A percentile compares a stretch with the other conserved stretches of the same genome.
These are phyloP conservation scores for Benincasa hispida DNA, from an alignment of 306 rosid species.

Conservation along the genomic window DNA sequence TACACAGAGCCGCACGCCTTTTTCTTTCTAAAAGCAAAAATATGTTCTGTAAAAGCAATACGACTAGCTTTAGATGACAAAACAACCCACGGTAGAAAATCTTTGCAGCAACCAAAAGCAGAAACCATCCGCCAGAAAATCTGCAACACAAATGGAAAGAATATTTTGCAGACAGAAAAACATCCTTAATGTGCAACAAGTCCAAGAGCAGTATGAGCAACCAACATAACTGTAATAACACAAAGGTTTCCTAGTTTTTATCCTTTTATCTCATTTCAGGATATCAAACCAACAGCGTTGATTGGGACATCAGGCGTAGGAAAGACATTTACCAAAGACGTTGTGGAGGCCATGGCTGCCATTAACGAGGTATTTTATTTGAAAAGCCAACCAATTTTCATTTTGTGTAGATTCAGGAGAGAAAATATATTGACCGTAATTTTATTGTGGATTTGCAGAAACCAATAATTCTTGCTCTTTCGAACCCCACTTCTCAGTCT, in stretches of 20 bases:
- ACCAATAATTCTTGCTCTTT: constrained; percentile 45
- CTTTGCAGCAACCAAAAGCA: too few relatives aligned
- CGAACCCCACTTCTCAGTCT: constrained; percentile 57
- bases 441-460: constrained; percentile 17
- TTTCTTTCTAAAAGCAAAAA: too few relatives aligned
- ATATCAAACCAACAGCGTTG: constrained; percentile 78
- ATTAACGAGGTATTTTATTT: constrained; percentile 13
- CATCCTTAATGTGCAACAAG: too few relatives aligned
- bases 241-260: constrained; percentile 9
- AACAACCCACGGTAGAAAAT: too few relatives aligned
- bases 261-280: constrained; percentile 28
- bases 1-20: too few relatives aligned
- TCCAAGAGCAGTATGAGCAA: too few relatives aligned
- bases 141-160: too few relatives aligned
- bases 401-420: not conserved
- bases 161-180: too few relatives aligned
- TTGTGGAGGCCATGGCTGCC: constrained; percentile 68
- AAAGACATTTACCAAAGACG: constrained; percentile 56
- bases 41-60: too few relatives aligned
- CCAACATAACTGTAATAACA: too few relatives aligned
- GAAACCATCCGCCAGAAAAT: too few relatives aligned
- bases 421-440: not conserved
- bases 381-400: not conserved
- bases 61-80: too few relatives aligned
- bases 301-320: constrained; percentile 94